These are phyloP conservation scores for Verticillium alfalfae DNA, from an alignment of 2,329 filamentous ascomycete genomes.

Conservation along the genomic window DNA sequence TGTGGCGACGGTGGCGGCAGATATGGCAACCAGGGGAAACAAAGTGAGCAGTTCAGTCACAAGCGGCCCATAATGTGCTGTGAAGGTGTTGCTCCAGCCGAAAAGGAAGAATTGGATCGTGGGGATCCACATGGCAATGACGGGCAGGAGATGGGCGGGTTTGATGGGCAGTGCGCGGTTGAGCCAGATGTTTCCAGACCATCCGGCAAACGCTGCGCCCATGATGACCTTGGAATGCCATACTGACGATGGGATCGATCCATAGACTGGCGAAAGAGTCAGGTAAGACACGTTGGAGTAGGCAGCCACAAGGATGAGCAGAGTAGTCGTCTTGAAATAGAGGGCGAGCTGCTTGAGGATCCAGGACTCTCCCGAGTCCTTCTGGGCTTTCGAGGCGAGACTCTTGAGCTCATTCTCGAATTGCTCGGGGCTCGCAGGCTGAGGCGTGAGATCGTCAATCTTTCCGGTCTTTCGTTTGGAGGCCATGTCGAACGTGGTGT, in stretches of 20 bases:
- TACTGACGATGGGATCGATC: constrained; percentile 69
- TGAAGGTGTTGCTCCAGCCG: constrained; percentile 58
- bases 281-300: constrained; percentile 68
- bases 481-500: constrained; percentile 3
- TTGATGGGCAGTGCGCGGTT: constrained; percentile 41
- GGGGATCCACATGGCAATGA: constrained; percentile 73
- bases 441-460: constrained; percentile 9
- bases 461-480: constrained; percentile 6
- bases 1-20: constrained; percentile 58
- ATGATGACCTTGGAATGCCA: constrained; percentile 66
- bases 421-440: constrained; percentile 40
- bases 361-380: constrained; percentile 21
- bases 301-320: constrained; percentile 54
- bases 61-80: constrained; percentile 67
- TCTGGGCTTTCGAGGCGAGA: constrained; percentile 39
- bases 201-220: constrained; percentile 63
- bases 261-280: constrained; percentile 81
- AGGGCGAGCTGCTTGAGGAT: constrained; percentile 24
- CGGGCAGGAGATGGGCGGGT: constrained; percentile 53
- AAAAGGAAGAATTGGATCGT: constrained; percentile 68
- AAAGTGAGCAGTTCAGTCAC: constrained; percentile 70
- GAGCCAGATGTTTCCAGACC: constrained; percentile 60
- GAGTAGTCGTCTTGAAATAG: constrained; percentile 31
- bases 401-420: constrained; percentile 49
- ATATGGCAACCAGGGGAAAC: constrained; percentile 61